Evolutionary conservation across 1,139 yeast species (phyloP).

Genomic region (Hyphopichia fennica): DNA sequence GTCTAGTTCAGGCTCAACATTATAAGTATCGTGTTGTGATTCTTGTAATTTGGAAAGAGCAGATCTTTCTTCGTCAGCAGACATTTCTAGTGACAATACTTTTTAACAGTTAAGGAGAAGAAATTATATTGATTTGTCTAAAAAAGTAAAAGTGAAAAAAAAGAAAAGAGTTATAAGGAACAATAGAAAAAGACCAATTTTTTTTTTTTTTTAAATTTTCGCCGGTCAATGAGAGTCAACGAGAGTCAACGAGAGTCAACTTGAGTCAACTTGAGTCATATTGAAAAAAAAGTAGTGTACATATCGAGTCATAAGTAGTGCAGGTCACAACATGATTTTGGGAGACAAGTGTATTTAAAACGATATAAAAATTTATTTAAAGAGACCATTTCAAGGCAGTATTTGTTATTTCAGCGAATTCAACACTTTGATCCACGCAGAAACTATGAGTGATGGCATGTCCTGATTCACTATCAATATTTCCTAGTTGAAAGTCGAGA

Average conservation of each 20-base stretch:
- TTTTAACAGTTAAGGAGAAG: not conserved
- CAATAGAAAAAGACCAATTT: too few relatives aligned
- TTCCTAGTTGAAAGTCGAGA: conserved; percentile 32
- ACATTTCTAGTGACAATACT: not conserved
- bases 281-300: too few relatives aligned
- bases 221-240: too few relatives aligned
- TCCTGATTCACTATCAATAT: conserved; percentile 13
- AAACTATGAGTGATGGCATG: conserved; percentile 53
- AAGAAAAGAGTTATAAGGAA: too few relatives aligned
- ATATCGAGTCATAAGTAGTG: too few relatives aligned
- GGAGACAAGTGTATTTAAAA: too few relatives aligned
- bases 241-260: too few relatives aligned
- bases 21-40: not conserved
- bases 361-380: too few relatives aligned
- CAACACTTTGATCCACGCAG: conserved; percentile 54
- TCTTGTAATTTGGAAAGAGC: not conserved
- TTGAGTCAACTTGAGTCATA: too few relatives aligned
- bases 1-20: not conserved
- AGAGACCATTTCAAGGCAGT: conserved; percentile 3
- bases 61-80: not conserved
- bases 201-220: too few relatives aligned
- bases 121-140: too few relatives aligned
- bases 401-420: conserved; percentile 47
- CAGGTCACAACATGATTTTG: too few relatives aligned
- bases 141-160: not conserved